Conservation (phyloP, 202 grass and related monocot species). For the Carex sylvatica region DNA sequence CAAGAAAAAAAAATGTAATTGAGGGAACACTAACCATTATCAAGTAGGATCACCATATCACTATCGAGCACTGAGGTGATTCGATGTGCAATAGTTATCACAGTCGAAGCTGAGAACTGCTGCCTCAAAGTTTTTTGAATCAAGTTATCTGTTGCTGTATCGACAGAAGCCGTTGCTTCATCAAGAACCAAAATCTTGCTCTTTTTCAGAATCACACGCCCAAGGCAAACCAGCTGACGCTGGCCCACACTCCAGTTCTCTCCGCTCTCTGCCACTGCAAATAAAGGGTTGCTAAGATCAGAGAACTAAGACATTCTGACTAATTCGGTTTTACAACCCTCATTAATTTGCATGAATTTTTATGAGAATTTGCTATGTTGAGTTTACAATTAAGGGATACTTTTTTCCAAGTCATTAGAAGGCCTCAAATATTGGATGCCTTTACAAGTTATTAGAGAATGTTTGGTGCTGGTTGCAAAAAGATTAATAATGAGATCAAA, state of each 20-base stretch:
- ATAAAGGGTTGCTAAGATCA: not conserved
- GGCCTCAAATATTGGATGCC: not conserved
- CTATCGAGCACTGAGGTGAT: conserved; percentile 90
- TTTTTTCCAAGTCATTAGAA: not conserved
- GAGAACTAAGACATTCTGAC: not conserved
- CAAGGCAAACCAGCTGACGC: conserved; percentile 83
- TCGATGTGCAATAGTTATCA: conserved; percentile 60
- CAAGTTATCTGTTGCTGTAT: conserved; percentile 72
- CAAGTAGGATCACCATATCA: conserved; percentile 88
- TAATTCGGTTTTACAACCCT: not conserved
- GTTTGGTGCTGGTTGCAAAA: no score
- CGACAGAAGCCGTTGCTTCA: conserved; percentile 81
- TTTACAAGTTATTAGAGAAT: not conserved
- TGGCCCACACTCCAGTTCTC: conserved; percentile 98
- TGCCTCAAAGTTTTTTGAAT: conserved; percentile 80
- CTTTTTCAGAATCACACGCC: conserved; percentile 76
- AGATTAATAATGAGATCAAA: no score
- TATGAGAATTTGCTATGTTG: not conserved
- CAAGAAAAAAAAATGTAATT: not conserved
- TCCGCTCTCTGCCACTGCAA: conserved; percentile 71
- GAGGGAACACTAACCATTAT: conserved; percentile 56
- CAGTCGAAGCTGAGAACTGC: conserved; percentile 73
- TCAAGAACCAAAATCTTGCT: conserved; percentile 83
- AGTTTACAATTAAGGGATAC: not conserved
- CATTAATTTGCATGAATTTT: not conserved